phyloP scores from a whole-genome alignment of 257 asterid species.

The Catharanthus roseus region DNA sequence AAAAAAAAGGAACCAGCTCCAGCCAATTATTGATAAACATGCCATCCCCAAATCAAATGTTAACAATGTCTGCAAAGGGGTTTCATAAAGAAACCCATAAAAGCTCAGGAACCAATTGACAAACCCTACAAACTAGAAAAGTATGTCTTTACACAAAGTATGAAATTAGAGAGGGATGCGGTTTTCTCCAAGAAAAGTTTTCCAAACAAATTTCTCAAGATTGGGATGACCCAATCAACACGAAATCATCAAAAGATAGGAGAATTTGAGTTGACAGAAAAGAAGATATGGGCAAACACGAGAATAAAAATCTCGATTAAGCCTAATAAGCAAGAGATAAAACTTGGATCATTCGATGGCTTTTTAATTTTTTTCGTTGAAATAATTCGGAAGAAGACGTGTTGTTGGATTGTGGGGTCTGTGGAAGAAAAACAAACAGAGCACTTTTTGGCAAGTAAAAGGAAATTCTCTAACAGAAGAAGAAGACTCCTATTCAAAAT shows the following conservation, averaged over 20 bases:
- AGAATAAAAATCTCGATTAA: constrained; percentile 7
- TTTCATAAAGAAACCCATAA: constrained; percentile 22
- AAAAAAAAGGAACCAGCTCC: constrained; percentile 25
- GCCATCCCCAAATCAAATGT: constrained; percentile 16
- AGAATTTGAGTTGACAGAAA: constrained; percentile 27
- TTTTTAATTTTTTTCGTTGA: constrained; percentile 10
- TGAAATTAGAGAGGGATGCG: constrained; percentile 8
- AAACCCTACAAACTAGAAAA: constrained; percentile 18
- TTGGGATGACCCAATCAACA: constrained; percentile 43
- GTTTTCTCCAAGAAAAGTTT: background rate
- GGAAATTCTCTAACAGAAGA: background rate
- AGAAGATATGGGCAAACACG: constrained; percentile 24
- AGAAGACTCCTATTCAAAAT: background rate
- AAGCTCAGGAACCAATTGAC: constrained; percentile 1
- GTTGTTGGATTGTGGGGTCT: constrained; percentile 33
- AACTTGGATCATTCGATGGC: constrained; percentile 22
- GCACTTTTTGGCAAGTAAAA: background rate
- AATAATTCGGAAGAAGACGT: constrained; percentile 19
- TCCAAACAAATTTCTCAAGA: constrained; percentile 18
- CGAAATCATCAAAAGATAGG: constrained; percentile 33
- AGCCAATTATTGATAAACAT: constrained; percentile 22
- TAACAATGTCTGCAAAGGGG: constrained; percentile 2
- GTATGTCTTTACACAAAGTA: background rate
- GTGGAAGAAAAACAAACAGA: constrained; percentile 10
- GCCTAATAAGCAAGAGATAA: constrained; percentile 12